These are phyloP conservation scores for Lachancea waltii DNA, from an alignment of 805 yeast genomes.

Conservation along the genomic window DNA sequence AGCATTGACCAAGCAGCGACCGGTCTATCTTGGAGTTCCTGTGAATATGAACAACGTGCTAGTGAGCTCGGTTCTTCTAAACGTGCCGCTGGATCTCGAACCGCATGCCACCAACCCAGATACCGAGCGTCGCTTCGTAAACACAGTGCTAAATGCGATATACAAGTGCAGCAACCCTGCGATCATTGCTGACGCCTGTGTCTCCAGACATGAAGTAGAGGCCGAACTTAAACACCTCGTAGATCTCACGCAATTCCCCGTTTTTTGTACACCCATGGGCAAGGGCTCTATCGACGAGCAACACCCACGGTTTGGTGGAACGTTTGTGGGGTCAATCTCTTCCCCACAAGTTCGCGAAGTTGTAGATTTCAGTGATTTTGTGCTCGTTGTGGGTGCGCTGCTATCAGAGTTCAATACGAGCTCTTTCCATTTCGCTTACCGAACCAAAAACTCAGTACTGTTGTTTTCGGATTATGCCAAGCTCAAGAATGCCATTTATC, in stretches of 20 bases:
- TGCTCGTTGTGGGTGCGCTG: slow-evolving; percentile 59
- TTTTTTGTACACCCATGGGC: slow-evolving; percentile 51
- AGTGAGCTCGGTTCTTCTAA: slow-evolving; percentile 35
- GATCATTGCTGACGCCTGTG: slow-evolving; percentile 57
- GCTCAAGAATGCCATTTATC: slow-evolving; percentile 45
- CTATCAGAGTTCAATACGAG: slow-evolving; percentile 57
- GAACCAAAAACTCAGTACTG: slow-evolving; percentile 48
- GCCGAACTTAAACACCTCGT: slow-evolving; percentile 39
- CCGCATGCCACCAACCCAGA: slow-evolving; percentile 18
- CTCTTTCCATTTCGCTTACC: slow-evolving; percentile 45
- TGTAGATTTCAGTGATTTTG: slow-evolving; percentile 50
- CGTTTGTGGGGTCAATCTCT: slow-evolving; percentile 54
- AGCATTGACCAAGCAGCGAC: slow-evolving; percentile 46
- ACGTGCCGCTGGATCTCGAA: slow-evolving; percentile 29
- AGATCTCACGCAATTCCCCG: slow-evolving; percentile 41
- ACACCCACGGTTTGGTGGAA: slow-evolving; percentile 50
- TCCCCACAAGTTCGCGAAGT: slow-evolving; percentile 39
- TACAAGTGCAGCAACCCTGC: slow-evolving; percentile 48
- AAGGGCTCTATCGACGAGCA: slow-evolving; percentile 60
- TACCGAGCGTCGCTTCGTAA: slow-evolving; percentile 33
- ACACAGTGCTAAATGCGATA: slow-evolving; percentile 42
- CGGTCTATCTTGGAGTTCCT: slow-evolving; percentile 70
- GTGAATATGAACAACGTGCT: slow-evolving; percentile 45
- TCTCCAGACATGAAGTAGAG: slow-evolving; percentile 48
- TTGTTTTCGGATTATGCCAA: slow-evolving; percentile 51